phyloP scores from a whole-genome alignment of 345 rosid genomes.

The Pugionium cornutum region DNA sequence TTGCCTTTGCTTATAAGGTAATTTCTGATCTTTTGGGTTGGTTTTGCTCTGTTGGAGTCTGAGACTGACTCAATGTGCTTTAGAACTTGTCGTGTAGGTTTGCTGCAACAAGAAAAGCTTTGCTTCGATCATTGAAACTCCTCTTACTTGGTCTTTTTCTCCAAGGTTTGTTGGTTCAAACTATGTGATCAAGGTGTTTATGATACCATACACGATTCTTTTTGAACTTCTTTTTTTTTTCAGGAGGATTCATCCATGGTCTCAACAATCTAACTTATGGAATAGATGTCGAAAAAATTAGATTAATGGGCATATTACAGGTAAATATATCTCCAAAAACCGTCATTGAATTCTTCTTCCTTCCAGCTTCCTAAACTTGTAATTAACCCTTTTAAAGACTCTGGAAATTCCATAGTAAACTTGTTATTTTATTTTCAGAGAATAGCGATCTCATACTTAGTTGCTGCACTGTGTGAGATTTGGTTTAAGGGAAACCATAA shows the following conservation, averaged over 20 bases:
- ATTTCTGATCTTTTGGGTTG: too few relatives aligned
- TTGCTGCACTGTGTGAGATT: slow-evolving; percentile 77
- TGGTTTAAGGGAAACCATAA: slow-evolving; percentile 65
- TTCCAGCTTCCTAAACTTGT: background rate
- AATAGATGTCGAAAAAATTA: slow-evolving; percentile 55
- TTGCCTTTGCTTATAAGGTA: slow-evolving; percentile 74
- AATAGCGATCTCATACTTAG: slow-evolving; percentile 71
- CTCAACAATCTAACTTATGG: slow-evolving; percentile 64
- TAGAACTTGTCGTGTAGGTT: slow-evolving; percentile 58
- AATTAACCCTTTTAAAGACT: too few relatives aligned
- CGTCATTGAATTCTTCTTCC: too few relatives aligned
- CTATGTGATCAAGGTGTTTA: too few relatives aligned
- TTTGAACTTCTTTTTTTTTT: background rate
- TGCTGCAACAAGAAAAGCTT: slow-evolving; percentile 68
- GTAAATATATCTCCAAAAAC: slow-evolving; percentile 34
- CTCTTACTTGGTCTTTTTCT: slow-evolving; percentile 66
- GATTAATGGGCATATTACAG: slow-evolving; percentile 85
- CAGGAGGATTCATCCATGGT: slow-evolving; percentile 88
- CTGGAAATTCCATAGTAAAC: too few relatives aligned
- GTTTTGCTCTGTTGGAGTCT: background rate
- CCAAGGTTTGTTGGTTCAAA: slow-evolving; percentile 55
- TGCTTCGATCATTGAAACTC: slow-evolving; percentile 59
- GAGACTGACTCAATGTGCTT: background rate
- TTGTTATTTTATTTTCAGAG: slow-evolving; percentile 48
- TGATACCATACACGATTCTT: background rate